Evolutionary conservation across 2,329 filamentous ascomycete genomes (phyloP), one percentile per base, ranked within the genome.

Genomic region (Pseudogymnoascus sp.): DNA sequence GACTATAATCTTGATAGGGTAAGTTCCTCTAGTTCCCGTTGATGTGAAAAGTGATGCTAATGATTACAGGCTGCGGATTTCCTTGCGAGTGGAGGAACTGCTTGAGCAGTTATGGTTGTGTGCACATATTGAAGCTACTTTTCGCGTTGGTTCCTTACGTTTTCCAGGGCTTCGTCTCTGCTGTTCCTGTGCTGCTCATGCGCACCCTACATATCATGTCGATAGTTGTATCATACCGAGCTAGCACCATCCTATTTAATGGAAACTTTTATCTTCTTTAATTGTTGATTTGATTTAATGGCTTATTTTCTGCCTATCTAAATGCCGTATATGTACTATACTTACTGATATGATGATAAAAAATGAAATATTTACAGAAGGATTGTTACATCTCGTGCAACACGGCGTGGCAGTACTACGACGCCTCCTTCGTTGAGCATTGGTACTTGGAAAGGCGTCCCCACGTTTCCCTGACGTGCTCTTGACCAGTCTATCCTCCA

Each of bases 1-100:
- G 92, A 97, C 77, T 97, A 97, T 76, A 94, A 97, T 74, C 82
- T 97, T 73, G 92, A 96, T 76, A 91, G 90, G 84, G 93, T 96
- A 77, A 78, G 86, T 79, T 63, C 14, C 16, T 65, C 37, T 58
- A 23, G 5, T 55, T 10, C 6, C 4, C 33, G 2, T 55, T 55
- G 16, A 33, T 7, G 12, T 55, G n/a, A 21, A 33, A n/a, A 10
- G 5, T 8, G 10, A 59, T 41, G 29, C 37, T 62, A 62, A 21
- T 29, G 66, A 62, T 66, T 26, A 60, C 35, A 73, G 72, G 72
- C 72, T 68, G 72, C 72, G 41, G 71, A 73, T 65, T 72, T 65
- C 66, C 69, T 73, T 65, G 72, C 72, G 41, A 72, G 69, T 64
- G 35, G 49, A 21, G 49, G 49, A 33, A 55, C 49, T 33, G 49